Evolutionary conservation across 352 stramenopile genomes (phyloP).

Genomic region (Phytopythium kandeliae): DNA sequence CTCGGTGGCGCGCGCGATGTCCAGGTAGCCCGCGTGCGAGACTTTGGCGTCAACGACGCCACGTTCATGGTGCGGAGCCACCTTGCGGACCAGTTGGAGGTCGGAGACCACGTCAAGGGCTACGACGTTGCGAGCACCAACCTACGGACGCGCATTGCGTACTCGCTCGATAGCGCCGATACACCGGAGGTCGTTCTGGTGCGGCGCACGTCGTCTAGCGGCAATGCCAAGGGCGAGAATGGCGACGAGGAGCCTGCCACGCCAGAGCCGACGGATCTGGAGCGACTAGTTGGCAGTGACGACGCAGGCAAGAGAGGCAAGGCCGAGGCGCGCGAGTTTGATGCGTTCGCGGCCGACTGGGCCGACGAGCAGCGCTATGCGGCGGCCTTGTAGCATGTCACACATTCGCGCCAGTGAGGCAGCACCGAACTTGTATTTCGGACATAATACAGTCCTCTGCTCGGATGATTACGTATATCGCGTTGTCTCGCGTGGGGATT

Average conservation of each 20-base stretch:
- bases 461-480: too few species aligned
- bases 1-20: constrained; percentile 48
- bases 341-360: constrained; percentile 4
- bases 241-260: too few species aligned
- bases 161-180: constrained; percentile 17
- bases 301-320: background rate
- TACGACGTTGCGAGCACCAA: constrained; percentile 60
- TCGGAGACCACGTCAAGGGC: constrained; percentile 62
- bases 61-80: constrained; percentile 67
- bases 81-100: constrained; percentile 43
- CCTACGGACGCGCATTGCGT: constrained; percentile 34
- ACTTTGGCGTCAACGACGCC: constrained; percentile 80
- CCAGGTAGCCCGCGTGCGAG: constrained; percentile 51
- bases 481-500: too few species aligned
- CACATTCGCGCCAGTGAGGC: too few species aligned
- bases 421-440: too few species aligned
- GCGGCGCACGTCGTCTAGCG: background rate
- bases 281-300: constrained; percentile 1
- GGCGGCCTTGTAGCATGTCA: too few species aligned
- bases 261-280: background rate
- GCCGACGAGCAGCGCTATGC: constrained; percentile 4
- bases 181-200: constrained; percentile 4
- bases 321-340: constrained; percentile 4
- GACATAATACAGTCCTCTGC: too few species aligned
- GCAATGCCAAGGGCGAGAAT: background rate